A percentile compares a stretch with the other conserved stretches of the same genome.
Conservation (phyloP, 352 stramenopile genomes). For the Phytophthora nicotianae region DNA sequence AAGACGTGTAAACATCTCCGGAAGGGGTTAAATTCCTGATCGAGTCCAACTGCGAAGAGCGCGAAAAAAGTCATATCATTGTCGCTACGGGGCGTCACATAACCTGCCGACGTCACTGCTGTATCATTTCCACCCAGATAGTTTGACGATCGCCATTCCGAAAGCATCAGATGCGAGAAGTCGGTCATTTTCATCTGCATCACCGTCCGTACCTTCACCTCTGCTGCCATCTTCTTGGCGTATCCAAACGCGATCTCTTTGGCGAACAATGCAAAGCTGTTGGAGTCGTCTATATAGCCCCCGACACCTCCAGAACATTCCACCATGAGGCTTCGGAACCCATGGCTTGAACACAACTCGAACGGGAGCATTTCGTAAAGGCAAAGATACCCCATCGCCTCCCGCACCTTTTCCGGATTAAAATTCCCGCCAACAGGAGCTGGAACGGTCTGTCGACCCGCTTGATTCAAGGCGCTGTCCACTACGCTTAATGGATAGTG, state of each 20-base stretch:
- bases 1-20: constrained; percentile 65
- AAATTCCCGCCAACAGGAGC: constrained; percentile 20
- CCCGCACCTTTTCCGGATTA: constrained; percentile 62
- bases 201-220: constrained; percentile 48
- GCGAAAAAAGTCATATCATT: constrained; percentile 40
- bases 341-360: constrained; percentile 63
- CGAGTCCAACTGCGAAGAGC: constrained; percentile 63
- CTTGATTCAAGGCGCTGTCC: constrained; percentile 20
- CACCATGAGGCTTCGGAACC: constrained; percentile 60
- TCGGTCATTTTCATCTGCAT: constrained; percentile 69
- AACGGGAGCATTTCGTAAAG: constrained; percentile 76
- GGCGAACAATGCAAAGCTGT: constrained; percentile 45
- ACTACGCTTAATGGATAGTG: constrained; percentile 47
- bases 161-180: constrained; percentile 62
- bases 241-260: constrained; percentile 54
- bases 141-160: constrained; percentile 45
- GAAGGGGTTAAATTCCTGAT: constrained; percentile 71
- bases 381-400: constrained; percentile 64
- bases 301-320: constrained; percentile 53
- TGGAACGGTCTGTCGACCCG: constrained; percentile 5
- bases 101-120: neutral
- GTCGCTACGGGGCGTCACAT: neutral
- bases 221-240: constrained; percentile 58
- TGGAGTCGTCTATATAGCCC: constrained; percentile 45
- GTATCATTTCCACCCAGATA: neutral